Evolutionary conservation across 306 rosid genomes (phyloP).

Genomic region (Alnus rubra): DNA sequence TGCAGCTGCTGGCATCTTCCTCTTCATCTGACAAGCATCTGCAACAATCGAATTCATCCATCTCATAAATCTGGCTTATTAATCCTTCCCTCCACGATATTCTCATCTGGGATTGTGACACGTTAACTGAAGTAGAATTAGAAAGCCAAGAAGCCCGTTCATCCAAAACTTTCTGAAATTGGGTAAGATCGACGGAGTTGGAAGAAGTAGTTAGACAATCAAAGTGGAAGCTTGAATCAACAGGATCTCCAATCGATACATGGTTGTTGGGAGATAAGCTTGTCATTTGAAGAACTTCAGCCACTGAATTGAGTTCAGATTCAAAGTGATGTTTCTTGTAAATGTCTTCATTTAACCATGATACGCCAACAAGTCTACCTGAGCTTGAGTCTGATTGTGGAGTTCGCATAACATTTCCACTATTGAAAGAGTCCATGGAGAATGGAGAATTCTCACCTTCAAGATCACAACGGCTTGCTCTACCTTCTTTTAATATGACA

Average conservation of each 20-base stretch:
- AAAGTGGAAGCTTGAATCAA: constrained; percentile 73
- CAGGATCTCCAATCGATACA: constrained; percentile 39
- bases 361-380: constrained; percentile 40
- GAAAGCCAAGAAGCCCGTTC: constrained; percentile 55
- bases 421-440: constrained; percentile 54
- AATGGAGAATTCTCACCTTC: constrained; percentile 56
- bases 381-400: constrained; percentile 67
- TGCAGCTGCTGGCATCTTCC: constrained; percentile 38
- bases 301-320: constrained; percentile 37
- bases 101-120: constrained; percentile 59
- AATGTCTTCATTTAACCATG: constrained; percentile 39
- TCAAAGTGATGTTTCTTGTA: constrained; percentile 35
- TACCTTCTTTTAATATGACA: constrained; percentile 34
- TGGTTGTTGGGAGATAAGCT: constrained; percentile 37
- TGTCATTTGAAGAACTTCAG: constrained; percentile 42
- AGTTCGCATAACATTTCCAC: constrained; percentile 74
- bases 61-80: constrained; percentile 53
- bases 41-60: constrained; percentile 73
- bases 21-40: constrained; percentile 86
- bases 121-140: constrained; percentile 45
- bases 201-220: constrained; percentile 53
- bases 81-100: constrained; percentile 81
- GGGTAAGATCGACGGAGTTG: constrained; percentile 52
- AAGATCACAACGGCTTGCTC: constrained; percentile 24
- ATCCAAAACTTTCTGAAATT: constrained; percentile 50